phyloP scores from a whole-genome alignment of 148 eudicot genomes.

The Pouteria glomerata region DNA sequence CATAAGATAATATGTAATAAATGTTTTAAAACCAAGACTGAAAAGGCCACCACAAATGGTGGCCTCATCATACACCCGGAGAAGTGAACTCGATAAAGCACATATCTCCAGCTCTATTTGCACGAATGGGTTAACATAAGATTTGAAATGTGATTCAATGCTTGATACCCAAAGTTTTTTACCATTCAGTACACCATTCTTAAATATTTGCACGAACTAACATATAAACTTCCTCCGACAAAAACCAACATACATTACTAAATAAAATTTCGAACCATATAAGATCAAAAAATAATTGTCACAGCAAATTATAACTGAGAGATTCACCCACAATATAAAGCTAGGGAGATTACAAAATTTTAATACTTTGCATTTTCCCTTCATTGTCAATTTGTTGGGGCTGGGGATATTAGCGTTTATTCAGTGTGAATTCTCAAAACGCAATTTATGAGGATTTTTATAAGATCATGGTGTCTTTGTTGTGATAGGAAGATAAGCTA shows the following conservation, averaged over 20 bases:
- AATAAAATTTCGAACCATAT: not conserved
- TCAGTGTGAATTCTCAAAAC: not conserved
- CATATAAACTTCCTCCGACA: too few species aligned
- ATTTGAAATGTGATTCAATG: too few species aligned
- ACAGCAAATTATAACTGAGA: not conserved
- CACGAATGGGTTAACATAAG: too few species aligned
- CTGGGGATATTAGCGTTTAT: not conserved
- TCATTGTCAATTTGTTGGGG: not conserved
- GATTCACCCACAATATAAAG: not conserved
- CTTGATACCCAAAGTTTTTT: too few species aligned
- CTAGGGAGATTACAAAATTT: not conserved
- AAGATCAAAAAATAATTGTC: not conserved
- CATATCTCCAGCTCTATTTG: too few species aligned
- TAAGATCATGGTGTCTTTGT: not conserved
- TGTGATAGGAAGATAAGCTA: constrained; percentile 2
- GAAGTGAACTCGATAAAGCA: too few species aligned
- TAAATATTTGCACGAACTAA: too few species aligned
- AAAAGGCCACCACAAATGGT: too few species aligned
- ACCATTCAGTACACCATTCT: too few species aligned
- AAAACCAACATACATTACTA: not conserved
- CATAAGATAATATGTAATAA: too few species aligned
- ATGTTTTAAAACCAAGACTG: too few species aligned
- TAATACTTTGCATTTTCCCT: not conserved
- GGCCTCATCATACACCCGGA: too few species aligned
- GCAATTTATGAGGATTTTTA: not conserved